These are phyloP conservation scores for Syzygium aqueum DNA, from an alignment of 345 rosid species.

Conservation along the genomic window DNA sequence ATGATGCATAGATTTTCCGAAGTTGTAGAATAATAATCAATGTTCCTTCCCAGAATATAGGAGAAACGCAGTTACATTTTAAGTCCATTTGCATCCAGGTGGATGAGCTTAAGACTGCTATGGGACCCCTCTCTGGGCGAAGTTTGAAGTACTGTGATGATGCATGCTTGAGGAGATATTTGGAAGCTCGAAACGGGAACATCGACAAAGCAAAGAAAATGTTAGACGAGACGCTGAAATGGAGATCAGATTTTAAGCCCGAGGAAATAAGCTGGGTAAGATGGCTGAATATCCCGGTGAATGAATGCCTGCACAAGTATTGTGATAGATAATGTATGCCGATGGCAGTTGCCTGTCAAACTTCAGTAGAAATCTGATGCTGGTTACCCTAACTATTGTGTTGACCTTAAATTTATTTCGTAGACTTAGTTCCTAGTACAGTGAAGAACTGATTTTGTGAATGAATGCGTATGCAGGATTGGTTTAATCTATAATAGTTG, in stretches of 20 bases:
- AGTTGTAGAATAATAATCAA: neutral
- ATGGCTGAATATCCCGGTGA: neutral
- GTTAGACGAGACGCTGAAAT: slow-evolving; percentile 69
- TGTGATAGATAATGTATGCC: neutral
- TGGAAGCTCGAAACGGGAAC: slow-evolving; percentile 89
- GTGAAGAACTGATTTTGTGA: neutral
- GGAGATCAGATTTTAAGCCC: slow-evolving; percentile 76
- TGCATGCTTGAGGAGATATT: slow-evolving; percentile 73
- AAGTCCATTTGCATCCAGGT: slow-evolving; percentile 21
- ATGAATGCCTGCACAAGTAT: neutral
- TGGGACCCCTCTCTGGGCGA: slow-evolving; percentile 54
- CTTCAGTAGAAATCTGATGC: neutral
- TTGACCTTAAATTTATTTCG: neutral
- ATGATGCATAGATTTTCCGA: neutral
- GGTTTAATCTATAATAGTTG: neutral
- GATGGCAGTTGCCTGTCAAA: neutral
- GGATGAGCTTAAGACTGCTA: slow-evolving; percentile 47
- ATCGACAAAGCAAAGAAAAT: slow-evolving; percentile 69
- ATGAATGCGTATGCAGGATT: neutral
- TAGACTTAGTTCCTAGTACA: neutral
- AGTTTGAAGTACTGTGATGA: slow-evolving; percentile 49
- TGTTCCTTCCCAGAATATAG: neutral
- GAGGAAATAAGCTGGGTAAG: slow-evolving; percentile 88
- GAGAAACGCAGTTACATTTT: neutral
- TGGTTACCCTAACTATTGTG: neutral